Evolutionary conservation across 1,284 basidiomycete species (phyloP).

Genomic region (Cerrena zonata): DNA sequence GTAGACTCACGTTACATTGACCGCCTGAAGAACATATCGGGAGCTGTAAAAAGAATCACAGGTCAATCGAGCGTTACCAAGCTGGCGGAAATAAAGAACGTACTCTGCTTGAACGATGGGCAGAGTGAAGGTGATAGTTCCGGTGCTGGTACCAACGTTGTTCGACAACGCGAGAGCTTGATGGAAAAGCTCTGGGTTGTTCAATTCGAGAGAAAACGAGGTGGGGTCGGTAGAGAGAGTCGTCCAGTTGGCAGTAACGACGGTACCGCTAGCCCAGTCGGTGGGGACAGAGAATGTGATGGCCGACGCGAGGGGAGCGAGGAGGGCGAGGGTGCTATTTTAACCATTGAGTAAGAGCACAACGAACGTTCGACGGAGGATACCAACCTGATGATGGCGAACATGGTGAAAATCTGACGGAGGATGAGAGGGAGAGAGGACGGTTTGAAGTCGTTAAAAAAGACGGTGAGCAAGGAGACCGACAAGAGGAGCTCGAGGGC

Average conservation of each 20-base stretch:
- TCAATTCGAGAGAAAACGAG: constrained; percentile 36
- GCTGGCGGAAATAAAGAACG: constrained; percentile 16
- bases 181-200: constrained; percentile 46
- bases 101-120: constrained; percentile 51
- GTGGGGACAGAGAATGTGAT: constrained; percentile 38
- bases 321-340: constrained; percentile 39
- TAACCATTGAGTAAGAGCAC: too few relatives aligned
- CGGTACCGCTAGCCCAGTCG: constrained; percentile 28
- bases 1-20: constrained; percentile 36
- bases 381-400: constrained; percentile 4
- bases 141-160: constrained; percentile 41
- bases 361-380: too few relatives aligned
- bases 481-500: too few relatives aligned
- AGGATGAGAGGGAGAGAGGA: neutral
- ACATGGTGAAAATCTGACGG: constrained; percentile 3
- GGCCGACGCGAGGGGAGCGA: constrained; percentile 47
- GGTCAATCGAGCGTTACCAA: neutral
- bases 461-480: constrained; percentile 1
- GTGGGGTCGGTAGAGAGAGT: constrained; percentile 36
- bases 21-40: constrained; percentile 49
- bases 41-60: constrained; percentile 26
- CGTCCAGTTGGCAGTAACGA: constrained; percentile 45
- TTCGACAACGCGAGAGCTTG: constrained; percentile 52
- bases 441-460: neutral
- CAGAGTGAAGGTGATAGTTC: constrained; percentile 36